These are phyloP conservation scores for Peronospora farinosa DNA, from an alignment of 352 stramenopile genomes.

Conservation along the genomic window DNA sequence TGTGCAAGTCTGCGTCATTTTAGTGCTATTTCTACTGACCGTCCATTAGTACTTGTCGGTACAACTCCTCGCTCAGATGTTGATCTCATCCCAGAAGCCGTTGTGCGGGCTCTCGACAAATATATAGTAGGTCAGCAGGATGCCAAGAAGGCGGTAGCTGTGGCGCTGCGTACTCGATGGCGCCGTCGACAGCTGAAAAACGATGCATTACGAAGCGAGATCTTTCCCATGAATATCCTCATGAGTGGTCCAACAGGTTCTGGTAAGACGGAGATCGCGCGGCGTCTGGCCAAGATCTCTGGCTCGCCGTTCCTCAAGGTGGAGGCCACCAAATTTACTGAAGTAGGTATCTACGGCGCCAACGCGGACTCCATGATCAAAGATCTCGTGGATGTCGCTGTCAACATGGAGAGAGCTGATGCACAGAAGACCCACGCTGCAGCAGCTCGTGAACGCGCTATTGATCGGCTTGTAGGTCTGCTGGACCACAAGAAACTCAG, in stretches of 20 bases:
- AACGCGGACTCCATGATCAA: slow-evolving; percentile 99
- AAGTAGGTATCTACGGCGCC: slow-evolving; percentile 97
- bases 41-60: slow-evolving; percentile 9
- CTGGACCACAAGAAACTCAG: slow-evolving; percentile 43
- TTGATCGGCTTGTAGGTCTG: slow-evolving; percentile 86
- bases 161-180: slow-evolving; percentile 98
- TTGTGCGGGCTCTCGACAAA: slow-evolving; percentile 92
- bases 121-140: slow-evolving; percentile 95
- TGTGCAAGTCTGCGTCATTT: slow-evolving; percentile 17
- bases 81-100: slow-evolving; percentile 84
- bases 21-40: slow-evolving; percentile 18
- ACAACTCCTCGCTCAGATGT: slow-evolving; percentile 6
- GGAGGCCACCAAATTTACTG: slow-evolving; percentile 99
- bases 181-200: slow-evolving; percentile 90
- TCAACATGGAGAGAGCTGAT: slow-evolving; percentile 83
- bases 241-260: slow-evolving; percentile 98
- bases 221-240: slow-evolving; percentile 98
- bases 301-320: slow-evolving; percentile 97
- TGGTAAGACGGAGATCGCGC: slow-evolving; percentile 97
- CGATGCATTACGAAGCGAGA: slow-evolving; percentile 74
- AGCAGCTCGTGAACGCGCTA: slow-evolving; percentile 82
- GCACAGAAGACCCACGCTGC: slow-evolving; percentile 80
- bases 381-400: slow-evolving; percentile 94
- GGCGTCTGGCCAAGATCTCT: slow-evolving; percentile 95
- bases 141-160: slow-evolving; percentile 96